A percentile compares a stretch with the other conserved stretches of the same genome.
These are phyloP conservation scores for Neurospora sp. DNA, from an alignment of 495 filamentous ascomycete species.

Conservation along the genomic window DNA sequence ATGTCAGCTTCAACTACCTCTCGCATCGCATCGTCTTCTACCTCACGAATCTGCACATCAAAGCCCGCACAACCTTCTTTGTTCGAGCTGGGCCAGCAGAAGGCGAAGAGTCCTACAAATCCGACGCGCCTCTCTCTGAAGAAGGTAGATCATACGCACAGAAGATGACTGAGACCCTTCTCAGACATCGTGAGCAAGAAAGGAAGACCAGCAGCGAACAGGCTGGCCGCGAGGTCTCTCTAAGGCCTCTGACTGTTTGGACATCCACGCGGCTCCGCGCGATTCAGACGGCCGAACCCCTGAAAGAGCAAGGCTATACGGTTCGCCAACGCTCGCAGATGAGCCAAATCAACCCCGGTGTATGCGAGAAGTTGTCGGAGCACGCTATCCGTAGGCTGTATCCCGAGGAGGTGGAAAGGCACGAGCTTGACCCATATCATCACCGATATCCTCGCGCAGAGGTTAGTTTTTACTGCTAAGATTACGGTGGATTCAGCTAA, in stretches of 20 bases:
- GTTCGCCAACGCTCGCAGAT: constrained; percentile 88
- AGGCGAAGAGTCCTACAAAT: constrained; percentile 81
- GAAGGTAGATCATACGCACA: constrained; percentile 77
- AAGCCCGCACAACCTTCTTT: constrained; percentile 87
- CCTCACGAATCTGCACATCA: constrained; percentile 93
- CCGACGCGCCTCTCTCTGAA: constrained; percentile 71
- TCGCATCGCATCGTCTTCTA: constrained; percentile 97
- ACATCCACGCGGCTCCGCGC: constrained; percentile 85
- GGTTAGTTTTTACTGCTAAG: constrained; percentile 36
- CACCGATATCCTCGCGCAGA: constrained; percentile 94
- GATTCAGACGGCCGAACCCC: constrained; percentile 77
- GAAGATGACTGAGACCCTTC: constrained; percentile 75
- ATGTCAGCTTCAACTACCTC: constrained; percentile 89
- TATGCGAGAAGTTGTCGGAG: constrained; percentile 81
- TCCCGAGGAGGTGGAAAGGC: constrained; percentile 83
- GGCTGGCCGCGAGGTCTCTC: constrained; percentile 55
- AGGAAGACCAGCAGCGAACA: constrained; percentile 54
- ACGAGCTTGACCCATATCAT: constrained; percentile 93
- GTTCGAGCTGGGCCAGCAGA: constrained; percentile 60
- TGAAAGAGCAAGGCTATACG: constrained; percentile 67
- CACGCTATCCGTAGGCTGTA: constrained; percentile 67
- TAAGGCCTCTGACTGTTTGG: constrained; percentile 84
- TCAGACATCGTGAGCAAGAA: constrained; percentile 74
- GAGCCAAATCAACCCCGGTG: constrained; percentile 92
- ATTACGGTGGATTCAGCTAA: constrained; percentile 1